Evolutionary conservation across 2,329 filamentous ascomycete species (phyloP).

Genomic region (Ilyonectria destructans): DNA sequence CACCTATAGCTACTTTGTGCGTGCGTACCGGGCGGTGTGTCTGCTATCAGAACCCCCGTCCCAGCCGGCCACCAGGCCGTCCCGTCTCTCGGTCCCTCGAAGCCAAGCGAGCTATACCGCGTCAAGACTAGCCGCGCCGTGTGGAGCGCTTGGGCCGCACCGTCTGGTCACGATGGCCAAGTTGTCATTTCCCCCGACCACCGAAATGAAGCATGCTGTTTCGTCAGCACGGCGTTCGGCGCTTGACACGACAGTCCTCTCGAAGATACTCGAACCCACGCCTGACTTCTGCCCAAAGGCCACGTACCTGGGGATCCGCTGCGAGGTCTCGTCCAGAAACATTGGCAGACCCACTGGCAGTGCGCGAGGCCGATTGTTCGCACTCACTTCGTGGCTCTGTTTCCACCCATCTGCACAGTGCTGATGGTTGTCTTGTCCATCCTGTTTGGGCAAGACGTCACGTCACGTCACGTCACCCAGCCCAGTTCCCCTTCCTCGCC

Average conservation of each 20-base stretch:
- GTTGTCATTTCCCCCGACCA: conserved; percentile 48
- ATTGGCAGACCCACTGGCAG: conserved; percentile 26
- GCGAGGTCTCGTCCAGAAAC: conserved; percentile 32
- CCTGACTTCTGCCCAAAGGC: conserved; percentile 38
- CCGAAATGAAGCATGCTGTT: conserved; percentile 30
- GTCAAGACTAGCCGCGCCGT: conserved; percentile 31
- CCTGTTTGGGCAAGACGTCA: conserved; percentile 43
- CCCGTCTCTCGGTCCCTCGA: conserved; percentile 13
- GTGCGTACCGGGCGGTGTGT: conserved; percentile 44
- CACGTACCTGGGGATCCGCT: conserved; percentile 43
- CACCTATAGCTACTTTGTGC: conserved; percentile 37
- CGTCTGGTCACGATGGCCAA: conserved; percentile 49
- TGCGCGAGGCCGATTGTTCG: conserved; percentile 35
- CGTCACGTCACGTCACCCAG: conserved; percentile 43
- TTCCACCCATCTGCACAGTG: conserved; percentile 37
- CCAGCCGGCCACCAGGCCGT: conserved; percentile 36
- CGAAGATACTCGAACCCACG: conserved; percentile 46
- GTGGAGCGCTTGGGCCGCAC: conserved; percentile 27
- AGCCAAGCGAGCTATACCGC: conserved; percentile 24
- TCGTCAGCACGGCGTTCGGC: conserved; percentile 26
- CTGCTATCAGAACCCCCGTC: conserved; percentile 43
- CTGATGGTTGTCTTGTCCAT: conserved; percentile 23
- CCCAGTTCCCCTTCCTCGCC: conserved; percentile 34
- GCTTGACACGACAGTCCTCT: conserved; percentile 10
- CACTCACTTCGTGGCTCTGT: conserved; percentile 32